Conservation (phyloP, 139 green algal genomes). For the Yamagishiella unicocca region DNA sequence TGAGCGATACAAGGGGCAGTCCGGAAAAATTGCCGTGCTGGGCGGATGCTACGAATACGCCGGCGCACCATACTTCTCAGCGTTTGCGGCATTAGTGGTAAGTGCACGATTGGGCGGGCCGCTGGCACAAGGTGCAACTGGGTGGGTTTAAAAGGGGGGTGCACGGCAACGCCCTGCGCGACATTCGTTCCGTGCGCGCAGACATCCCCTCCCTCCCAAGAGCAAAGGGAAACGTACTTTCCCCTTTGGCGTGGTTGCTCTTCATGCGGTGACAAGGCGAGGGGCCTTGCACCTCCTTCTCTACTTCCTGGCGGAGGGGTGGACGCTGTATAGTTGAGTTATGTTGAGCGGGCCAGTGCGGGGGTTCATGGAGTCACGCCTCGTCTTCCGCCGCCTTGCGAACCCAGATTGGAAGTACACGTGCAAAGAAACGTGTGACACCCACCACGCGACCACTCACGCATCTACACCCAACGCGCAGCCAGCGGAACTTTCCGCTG, state of each 20-base stretch:
- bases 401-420: too few relatives aligned
- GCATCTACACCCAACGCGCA: neutral
- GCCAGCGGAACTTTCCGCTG: neutral
- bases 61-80: conserved; percentile 93
- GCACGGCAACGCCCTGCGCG: neutral
- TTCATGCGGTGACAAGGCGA: too few relatives aligned
- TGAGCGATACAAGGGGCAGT: conserved; percentile 80
- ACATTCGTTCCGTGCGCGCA: neutral
- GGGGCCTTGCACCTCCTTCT: too few relatives aligned
- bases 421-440: too few relatives aligned
- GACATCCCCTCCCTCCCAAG: neutral
- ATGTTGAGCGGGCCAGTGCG: too few relatives aligned
- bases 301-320: too few relatives aligned
- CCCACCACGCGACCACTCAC: neutral
- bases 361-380: too few relatives aligned
- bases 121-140: neutral
- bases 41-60: conserved; percentile 94
- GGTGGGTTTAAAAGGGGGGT: neutral
- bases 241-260: too few relatives aligned
- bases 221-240: neutral
- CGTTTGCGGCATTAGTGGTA: conserved; percentile 82
- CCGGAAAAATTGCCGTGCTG: conserved; percentile 89
- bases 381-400: too few relatives aligned
- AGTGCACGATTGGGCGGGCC: neutral
- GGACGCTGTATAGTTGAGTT: too few relatives aligned